Evolutionary conservation across 2,329 filamentous ascomycete species (phyloP), one percentile per base, ranked within the genome.

Genomic region (Fusarium paranaense): DNA sequence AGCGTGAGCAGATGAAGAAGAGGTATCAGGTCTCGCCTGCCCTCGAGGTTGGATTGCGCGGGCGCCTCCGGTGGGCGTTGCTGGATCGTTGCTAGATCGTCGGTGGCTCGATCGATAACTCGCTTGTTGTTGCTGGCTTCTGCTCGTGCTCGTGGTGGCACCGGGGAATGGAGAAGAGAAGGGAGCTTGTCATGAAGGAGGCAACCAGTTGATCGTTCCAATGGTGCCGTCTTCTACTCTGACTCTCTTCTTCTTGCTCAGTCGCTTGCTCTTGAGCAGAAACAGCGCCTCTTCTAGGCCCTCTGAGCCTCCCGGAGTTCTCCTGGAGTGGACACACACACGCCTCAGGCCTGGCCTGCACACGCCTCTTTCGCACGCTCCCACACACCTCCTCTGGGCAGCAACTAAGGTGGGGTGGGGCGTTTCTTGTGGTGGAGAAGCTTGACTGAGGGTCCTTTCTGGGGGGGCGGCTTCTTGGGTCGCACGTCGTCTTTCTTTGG

Each of bases 271-370:
- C 64, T 69, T 56, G 69, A 72, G 69, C 67, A 68, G 59, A 71
- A 68, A 45, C 73, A 70, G 63, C 66, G 72, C 64, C 70, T 76
- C 73, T 73, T 78, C 76, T 78, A 69, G 77, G 61, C 77, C 76
- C 75, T 78, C 75, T 76, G 68, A 77, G 73, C 76, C 75, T 78
- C 74, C 66, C 74, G 76, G 75, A 56, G 72, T 77, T 78, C 74
- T 78, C 76, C 76, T 76, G 52, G 67, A 62, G 74, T 76, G 72
- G 69, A 54, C 58, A 63, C 65, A 67, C 69, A 62, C 66, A 68
- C 69, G 30, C 72, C 54, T 73, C 52, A 59, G 57, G 56, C 33
- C 50, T 62, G 47, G 61, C 56, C 67, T 67, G 61, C 25, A 64
- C 70, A 72, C 73, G 62, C 70, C 70, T 75, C 60, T 66, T 56